Base-by-base conservation (phyloP, 805 yeast genomes). In the Ogataea glucozyma region DNA sequence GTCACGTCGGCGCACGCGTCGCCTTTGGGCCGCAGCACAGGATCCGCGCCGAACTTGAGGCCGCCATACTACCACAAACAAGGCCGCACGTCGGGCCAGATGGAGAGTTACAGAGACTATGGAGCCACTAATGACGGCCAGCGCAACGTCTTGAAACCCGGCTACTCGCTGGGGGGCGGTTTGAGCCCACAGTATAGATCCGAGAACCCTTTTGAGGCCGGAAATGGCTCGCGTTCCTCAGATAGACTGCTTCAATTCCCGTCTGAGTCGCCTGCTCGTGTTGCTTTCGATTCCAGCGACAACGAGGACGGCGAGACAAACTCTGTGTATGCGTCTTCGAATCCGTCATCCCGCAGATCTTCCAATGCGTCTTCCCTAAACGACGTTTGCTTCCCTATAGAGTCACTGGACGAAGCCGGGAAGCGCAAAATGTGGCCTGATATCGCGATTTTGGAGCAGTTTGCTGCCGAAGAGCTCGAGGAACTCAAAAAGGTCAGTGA, bases 361-460 rank as follows among this genome's bases (percentile, higher is more conserved):
- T 73, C 82, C 26, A 79, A 77, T 41, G 77, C 79, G 29, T 82
- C 95, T 0, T 86, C 96, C 1, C 66, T 91, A 45, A 90, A 85
- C 59, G 99, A 91, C 64, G 99, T 91, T 19, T 91, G 97, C 58
- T 80, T 88, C 62, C 96, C 96, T 0, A 71, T 89, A 27, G 89
- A 83, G 49, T 78, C 76, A 34, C 39, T 58, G 6, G 61, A 60
- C 34, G 69, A 62, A 14, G 50, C 54, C 6, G 66, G 65, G 18
- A 52, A 55, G 26, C 55, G 56, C 19, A 70, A 66, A 48, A 56
- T 62, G 34, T 91, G 98, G 98, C 99, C 98, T 1, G 97, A 93
- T 57, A 68, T 88, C 13, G 58, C 69, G 23, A 78, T 86, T 0
- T 67, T 91, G 50, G 83, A 82, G 50, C 96, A 89, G 48, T 91